phyloP scores from a whole-genome alignment of 257 asterid genomes.

The Hygrophila difformis region DNA sequence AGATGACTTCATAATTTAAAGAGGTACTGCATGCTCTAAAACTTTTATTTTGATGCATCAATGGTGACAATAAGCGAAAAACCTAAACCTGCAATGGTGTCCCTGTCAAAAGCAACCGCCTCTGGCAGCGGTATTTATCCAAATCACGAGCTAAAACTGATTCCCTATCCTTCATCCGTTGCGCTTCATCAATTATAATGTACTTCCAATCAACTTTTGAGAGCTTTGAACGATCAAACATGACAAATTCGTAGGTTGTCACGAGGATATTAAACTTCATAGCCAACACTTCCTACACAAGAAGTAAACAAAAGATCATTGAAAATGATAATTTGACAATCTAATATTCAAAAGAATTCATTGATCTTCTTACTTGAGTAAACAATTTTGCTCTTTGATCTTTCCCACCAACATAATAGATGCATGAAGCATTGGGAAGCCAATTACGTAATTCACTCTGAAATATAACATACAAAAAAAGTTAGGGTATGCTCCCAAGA shows the following conservation, averaged over 20 bases:
- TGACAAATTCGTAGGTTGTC: constrained; percentile 94
- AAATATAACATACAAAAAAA: constrained; percentile 15
- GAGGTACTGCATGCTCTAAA: neutral
- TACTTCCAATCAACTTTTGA: constrained; percentile 98
- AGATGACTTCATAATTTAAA: neutral
- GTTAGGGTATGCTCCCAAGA: constrained; percentile 7
- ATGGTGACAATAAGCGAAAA: neutral
- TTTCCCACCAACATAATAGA: constrained; percentile 84
- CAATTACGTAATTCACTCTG: constrained; percentile 91
- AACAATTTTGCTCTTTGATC: constrained; percentile 86
- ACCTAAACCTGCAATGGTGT: constrained; percentile 90
- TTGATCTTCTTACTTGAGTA: constrained; percentile 95
- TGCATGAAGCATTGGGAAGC: constrained; percentile 97
- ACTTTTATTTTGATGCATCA: constrained; percentile 8
- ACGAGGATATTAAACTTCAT: constrained; percentile 97
- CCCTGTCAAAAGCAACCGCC: constrained; percentile 98
- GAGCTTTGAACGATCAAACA: constrained; percentile 97
- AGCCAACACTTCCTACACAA: constrained; percentile 75
- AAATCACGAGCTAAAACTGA: constrained; percentile 99
- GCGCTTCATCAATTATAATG: constrained; percentile 97
- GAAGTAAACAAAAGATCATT: constrained; percentile 19
- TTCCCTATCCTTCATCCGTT: constrained; percentile 97
- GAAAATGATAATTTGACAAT: constrained; percentile 8
- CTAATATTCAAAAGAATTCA: neutral
- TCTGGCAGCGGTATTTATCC: constrained; percentile 98